phyloP scores from a whole-genome alignment of 2,329 filamentous ascomycete species.

The Lomentospora prolificans region DNA sequence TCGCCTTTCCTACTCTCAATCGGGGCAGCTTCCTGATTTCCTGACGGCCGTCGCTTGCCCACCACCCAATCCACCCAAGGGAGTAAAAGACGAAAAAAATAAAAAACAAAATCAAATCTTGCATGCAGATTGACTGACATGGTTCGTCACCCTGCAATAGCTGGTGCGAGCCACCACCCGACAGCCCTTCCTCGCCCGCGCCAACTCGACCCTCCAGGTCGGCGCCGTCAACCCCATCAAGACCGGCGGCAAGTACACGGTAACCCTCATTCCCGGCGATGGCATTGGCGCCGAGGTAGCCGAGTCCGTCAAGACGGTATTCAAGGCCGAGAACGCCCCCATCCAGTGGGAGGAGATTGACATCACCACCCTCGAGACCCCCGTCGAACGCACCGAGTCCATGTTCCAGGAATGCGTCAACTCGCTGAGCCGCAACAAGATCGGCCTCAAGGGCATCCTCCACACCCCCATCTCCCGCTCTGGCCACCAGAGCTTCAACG shows the following conservation, averaged over 20 bases:
- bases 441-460: slow-evolving; percentile 96
- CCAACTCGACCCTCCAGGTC: slow-evolving; percentile 74
- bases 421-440: slow-evolving; percentile 95
- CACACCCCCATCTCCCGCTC: slow-evolving; percentile 95
- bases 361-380: slow-evolving; percentile 80
- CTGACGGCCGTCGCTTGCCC: no score
- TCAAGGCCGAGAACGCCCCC: slow-evolving; percentile 98
- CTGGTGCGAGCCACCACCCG: slow-evolving; percentile 18
- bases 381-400: slow-evolving; percentile 72
- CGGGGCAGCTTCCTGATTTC: slow-evolving; percentile 33
- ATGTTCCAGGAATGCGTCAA: slow-evolving; percentile 93
- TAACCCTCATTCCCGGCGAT: slow-evolving; percentile 96
- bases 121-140: background rate
- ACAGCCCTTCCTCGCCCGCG: slow-evolving; percentile 27
- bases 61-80: no score
- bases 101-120: background rate
- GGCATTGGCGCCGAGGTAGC: slow-evolving; percentile 97
- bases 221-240: slow-evolving; percentile 99
- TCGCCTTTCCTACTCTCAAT: no score
- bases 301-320: slow-evolving; percentile 96
- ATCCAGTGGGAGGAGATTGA: slow-evolving; percentile 99
- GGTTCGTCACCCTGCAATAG: slow-evolving; percentile 13
- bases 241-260: slow-evolving; percentile 98
- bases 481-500: slow-evolving; percentile 99
- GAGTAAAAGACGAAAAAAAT: slow-evolving; percentile 24